Evolutionary conservation across 176 grass and related monocot species (phyloP).

Genomic region (Triticum monococcum): DNA sequence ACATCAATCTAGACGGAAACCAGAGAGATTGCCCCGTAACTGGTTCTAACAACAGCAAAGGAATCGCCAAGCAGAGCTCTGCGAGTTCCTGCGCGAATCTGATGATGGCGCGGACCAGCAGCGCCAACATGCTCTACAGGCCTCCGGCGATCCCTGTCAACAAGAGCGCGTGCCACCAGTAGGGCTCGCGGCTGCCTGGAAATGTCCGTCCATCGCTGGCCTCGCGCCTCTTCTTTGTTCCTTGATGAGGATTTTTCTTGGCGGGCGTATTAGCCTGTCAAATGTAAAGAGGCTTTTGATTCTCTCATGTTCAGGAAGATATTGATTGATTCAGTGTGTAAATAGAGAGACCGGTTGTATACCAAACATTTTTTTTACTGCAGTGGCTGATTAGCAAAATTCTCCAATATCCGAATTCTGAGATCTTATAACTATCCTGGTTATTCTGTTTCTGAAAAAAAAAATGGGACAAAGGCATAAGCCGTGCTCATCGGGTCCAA

Average conservation of each 20-base stretch:
- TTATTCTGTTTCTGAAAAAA: no score
- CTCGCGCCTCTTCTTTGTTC: not conserved
- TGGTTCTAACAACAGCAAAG: slow-evolving; percentile 7
- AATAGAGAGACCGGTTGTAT: not conserved
- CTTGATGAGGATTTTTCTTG: slow-evolving; percentile 35
- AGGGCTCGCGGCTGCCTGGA: not conserved
- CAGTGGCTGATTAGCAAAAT: not conserved
- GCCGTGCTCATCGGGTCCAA: no score
- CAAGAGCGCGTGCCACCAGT: slow-evolving; percentile 55
- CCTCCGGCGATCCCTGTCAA: slow-evolving; percentile 58
- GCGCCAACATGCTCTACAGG: slow-evolving; percentile 47
- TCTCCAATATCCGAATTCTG: not conserved
- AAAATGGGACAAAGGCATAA: no score
- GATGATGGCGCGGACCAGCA: slow-evolving; percentile 42
- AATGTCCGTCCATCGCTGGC: not conserved
- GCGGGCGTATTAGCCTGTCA: slow-evolving; percentile 43
- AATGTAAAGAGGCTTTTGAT: slow-evolving; percentile 30
- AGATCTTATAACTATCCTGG: not conserved
- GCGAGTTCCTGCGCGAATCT: slow-evolving; percentile 60
- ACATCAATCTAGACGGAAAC: slow-evolving; percentile 39
- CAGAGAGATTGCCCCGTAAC: slow-evolving; percentile 25
- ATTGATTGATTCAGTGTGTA: slow-evolving; percentile 21
- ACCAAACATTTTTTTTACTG: slow-evolving; percentile 2
- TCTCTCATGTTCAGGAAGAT: not conserved
- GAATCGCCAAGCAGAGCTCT: slow-evolving; percentile 6